phyloP scores from a whole-genome alignment of 371 early-diverging fungal genomes.

The Dichotomocladium elegans region DNA sequence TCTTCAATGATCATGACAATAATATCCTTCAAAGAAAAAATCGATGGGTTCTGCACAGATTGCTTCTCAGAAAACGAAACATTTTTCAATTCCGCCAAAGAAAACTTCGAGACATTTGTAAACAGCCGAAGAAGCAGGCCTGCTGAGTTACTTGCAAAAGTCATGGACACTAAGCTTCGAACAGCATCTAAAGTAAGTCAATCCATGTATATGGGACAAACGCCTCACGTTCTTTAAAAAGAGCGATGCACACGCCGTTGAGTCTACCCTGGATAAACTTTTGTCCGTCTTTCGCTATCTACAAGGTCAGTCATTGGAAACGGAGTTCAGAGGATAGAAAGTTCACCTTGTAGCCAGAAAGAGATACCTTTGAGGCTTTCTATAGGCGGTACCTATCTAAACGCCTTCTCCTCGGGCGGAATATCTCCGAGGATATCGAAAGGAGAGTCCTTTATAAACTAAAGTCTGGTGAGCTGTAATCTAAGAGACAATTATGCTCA shows the following conservation, averaged over 20 bases:
- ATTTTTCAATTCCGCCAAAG: constrained; percentile 70
- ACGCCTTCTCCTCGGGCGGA: constrained; percentile 75
- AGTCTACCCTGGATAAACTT: constrained; percentile 56
- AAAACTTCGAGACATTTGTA: constrained; percentile 85
- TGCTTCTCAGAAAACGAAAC: constrained; percentile 59
- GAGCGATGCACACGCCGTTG: constrained; percentile 64
- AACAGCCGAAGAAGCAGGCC: constrained; percentile 82
- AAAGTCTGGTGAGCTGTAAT: constrained; percentile 52
- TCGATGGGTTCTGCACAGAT: constrained; percentile 58
- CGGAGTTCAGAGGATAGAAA: background rate
- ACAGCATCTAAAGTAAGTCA: constrained; percentile 42
- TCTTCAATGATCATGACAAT: constrained; percentile 59
- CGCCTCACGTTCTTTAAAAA: constrained; percentile 17
- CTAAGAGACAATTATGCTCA: background rate
- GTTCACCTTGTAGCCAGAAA: constrained; percentile 39
- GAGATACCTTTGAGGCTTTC: constrained; percentile 94
- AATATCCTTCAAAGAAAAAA: constrained; percentile 60
- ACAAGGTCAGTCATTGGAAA: constrained; percentile 45
- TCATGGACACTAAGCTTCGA: constrained; percentile 62
- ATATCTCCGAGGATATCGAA: constrained; percentile 80
- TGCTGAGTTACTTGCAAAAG: constrained; percentile 86
- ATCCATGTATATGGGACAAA: background rate
- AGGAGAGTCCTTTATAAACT: constrained; percentile 79
- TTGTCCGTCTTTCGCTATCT: constrained; percentile 86
- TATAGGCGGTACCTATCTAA: constrained; percentile 90